Conservation (phyloP, 495 filamentous ascomycete genomes). For the Bacidia gigantensis region DNA sequence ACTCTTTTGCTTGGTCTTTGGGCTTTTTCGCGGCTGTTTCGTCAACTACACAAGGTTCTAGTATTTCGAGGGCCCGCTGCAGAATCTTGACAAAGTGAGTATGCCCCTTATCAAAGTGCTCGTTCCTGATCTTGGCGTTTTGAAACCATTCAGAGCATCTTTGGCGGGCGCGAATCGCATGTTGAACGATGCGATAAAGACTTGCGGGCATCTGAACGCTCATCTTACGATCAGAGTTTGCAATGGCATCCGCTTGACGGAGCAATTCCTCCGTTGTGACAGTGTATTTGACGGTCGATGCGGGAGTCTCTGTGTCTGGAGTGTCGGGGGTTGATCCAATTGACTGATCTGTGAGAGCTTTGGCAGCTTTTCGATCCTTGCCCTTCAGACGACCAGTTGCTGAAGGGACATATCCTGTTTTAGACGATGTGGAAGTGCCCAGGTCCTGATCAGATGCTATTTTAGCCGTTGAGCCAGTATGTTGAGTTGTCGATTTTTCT, state of each 20-base stretch:
- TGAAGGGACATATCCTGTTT: no score
- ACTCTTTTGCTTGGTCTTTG: no score
- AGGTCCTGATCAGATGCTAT: no score
- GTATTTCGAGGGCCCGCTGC: conserved; percentile 4
- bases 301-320: not conserved
- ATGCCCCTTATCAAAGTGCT: no score
- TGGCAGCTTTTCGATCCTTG: conserved; percentile 7
- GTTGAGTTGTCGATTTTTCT: no score
- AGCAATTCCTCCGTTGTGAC: conserved; percentile 9
- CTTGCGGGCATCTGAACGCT: conserved; percentile 5
- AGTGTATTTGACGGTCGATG: conserved; percentile 5
- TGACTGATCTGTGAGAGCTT: not conserved
- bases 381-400: conserved; percentile 4
- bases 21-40: not conserved
- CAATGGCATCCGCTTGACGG: conserved; percentile 10
- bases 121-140: no score
- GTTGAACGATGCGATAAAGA: conserved; percentile 6
- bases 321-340: not conserved
- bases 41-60: conserved; percentile 9
- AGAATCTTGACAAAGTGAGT: conserved; percentile 2
- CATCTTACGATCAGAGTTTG: not conserved
- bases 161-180: conserved; percentile 10
- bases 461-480: no score
- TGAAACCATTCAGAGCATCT: no score
- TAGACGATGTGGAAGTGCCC: no score